Evolutionary conservation across 2,329 filamentous ascomycete genomes (phyloP).

Genomic region (Trichoderma sp.): DNA sequence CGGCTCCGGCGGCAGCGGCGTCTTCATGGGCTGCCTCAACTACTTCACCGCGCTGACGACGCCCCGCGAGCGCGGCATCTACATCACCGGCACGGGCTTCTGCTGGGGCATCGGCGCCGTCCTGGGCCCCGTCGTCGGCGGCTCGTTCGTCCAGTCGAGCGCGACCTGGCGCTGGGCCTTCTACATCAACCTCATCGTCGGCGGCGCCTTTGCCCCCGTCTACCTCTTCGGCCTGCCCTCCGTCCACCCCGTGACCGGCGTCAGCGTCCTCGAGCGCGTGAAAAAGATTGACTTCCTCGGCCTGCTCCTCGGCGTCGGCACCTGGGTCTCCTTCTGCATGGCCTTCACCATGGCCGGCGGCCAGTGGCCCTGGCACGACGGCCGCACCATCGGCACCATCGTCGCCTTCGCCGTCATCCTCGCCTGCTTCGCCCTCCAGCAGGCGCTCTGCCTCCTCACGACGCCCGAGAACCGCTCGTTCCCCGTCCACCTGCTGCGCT

Average conservation of each 20-base stretch:
- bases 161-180: constrained; percentile 35
- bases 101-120: constrained; percentile 33
- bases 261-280: constrained; percentile 33
- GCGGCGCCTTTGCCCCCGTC: constrained; percentile 20
- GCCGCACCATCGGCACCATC: constrained; percentile 49
- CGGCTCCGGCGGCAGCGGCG: constrained; percentile 47
- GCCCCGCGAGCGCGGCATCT: constrained; percentile 34
- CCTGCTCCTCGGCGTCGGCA: not conserved
- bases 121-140: constrained; percentile 48
- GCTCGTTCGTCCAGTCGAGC: constrained; percentile 40
- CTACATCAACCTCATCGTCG: constrained; percentile 57
- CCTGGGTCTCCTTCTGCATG: constrained; percentile 41
- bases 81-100: constrained; percentile 33
- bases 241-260: constrained; percentile 21
- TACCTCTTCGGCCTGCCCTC: constrained; percentile 14
- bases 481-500: constrained; percentile 18
- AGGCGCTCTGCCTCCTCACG: constrained; percentile 16
- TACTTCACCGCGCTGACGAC: constrained; percentile 34
- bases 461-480: constrained; percentile 8
- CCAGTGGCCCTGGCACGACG: constrained; percentile 49
- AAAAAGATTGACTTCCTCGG: constrained; percentile 43
- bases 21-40: constrained; percentile 40
- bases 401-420: constrained; percentile 45
- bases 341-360: constrained; percentile 53
- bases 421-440: constrained; percentile 1